Base-by-base conservation (phyloP, 1,139 yeast species). In the Saccharomyces pastorianus region DNA sequence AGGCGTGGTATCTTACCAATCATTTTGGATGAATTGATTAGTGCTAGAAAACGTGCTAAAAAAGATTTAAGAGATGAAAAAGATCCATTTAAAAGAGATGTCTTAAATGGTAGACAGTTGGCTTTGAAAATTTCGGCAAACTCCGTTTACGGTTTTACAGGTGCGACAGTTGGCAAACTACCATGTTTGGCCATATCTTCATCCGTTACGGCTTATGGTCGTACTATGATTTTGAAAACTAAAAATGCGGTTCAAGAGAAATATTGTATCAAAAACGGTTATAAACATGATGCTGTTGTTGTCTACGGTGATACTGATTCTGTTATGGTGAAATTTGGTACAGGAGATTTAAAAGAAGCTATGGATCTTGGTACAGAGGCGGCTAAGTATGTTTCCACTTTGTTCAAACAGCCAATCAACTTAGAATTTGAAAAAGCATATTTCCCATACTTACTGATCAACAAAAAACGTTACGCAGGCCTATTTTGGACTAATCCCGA, bases 281-380 rank as follows among this genome's bases (percentile, higher is more conserved):
- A 77, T 64, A 78, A 81, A 17, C 84, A 79, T 67, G 96, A 95
- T 72, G 86, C 98, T 0, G 81, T 85, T 61, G 99, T 95, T 58
- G 86, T 95, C 48, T 95, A 95, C 69, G 99, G 99, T 75, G 99
- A 95, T 73, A 95, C 99, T 0, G 99, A 95, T 79, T 95, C 99
- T 6, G 99, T 95, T 17, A 95, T 95, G 99, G 97, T 95, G 49
- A 90, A 89, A 66, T 95, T 95, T 73, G 99, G 99, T 1, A 82
- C 84, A 46, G 74, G 76, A n/a, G 96, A 90, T 65, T 71, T 93
- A 58, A 82, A 77, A 55, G 85, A 87, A 32, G 88, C 96, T 63
- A 95, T 95, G 99, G 79, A 80, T 55, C 69, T 90, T 55, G 99
- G 99, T 2, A 86, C 89, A 62, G 96, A 91, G 66, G 99, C 99